Conservation (phyloP, 306 rosid genomes). For the Lathyrus aphaca region DNA sequence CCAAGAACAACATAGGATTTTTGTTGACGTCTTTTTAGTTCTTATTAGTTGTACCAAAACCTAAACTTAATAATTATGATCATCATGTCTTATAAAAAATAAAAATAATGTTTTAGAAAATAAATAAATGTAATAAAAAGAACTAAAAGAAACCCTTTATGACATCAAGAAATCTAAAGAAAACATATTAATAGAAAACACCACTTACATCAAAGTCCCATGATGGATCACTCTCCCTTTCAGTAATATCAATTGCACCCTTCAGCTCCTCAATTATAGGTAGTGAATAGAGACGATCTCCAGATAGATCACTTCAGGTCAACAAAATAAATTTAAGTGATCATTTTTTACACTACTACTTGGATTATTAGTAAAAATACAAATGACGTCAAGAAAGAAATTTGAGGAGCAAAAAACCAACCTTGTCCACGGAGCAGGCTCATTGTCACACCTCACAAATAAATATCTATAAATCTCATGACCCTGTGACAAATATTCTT, state of each 20-base stretch:
- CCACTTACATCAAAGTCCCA: conserved; percentile 76
- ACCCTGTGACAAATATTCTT: conserved; percentile 49
- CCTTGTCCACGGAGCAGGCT: conserved; percentile 86
- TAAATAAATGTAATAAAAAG: not conserved
- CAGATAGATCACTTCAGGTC: conserved; percentile 57
- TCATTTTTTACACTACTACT: not conserved
- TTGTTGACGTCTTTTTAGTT: too few species aligned
- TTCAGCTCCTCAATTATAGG: conserved; percentile 61
- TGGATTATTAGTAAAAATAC: too few species aligned
- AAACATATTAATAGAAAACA: not conserved
- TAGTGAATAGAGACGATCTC: conserved; percentile 63
- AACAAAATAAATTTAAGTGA: conserved; percentile 3
- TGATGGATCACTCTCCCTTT: conserved; percentile 53
- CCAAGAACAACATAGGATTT: too few species aligned
- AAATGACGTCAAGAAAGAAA: not conserved
- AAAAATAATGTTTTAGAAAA: not conserved
- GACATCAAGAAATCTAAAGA: not conserved
- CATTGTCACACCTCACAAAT: conserved; percentile 82
- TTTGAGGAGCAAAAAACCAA: not conserved
- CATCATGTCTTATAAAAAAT: not conserved
- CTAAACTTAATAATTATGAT: not conserved
- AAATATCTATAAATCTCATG: conserved; percentile 67
- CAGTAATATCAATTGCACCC: conserved; percentile 51
- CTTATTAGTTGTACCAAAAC: too few species aligned
- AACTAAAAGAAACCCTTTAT: not conserved